Conservation (phyloP, 1,139 yeast species). For the Pneumocystis wakefieldiae region DNA sequence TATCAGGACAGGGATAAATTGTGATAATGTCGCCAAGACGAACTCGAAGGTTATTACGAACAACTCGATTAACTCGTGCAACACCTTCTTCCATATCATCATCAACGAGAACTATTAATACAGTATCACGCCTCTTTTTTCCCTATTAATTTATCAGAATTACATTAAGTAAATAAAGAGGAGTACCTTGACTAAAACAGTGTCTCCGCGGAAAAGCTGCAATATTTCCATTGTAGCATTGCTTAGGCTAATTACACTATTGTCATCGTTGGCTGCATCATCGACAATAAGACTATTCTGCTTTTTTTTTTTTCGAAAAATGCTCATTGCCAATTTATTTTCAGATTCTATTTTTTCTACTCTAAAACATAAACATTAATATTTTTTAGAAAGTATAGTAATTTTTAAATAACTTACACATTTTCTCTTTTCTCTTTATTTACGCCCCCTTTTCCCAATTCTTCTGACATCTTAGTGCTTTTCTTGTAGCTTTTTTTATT, state of each 20-base stretch:
- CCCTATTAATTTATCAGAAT: conserved; percentile 29
- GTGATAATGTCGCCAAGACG: conserved; percentile 86
- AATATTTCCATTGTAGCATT: conserved; percentile 90
- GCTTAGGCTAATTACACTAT: conserved; percentile 87
- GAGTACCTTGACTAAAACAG: conserved; percentile 61
- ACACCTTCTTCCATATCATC: conserved; percentile 95
- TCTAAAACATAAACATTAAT: not conserved
- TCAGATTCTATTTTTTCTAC: not conserved
- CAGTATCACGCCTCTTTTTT: conserved; percentile 95
- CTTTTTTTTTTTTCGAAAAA: conserved; percentile 93
- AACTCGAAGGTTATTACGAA: conserved; percentile 85
- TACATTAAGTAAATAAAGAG: not conserved
- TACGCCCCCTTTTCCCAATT: not conserved
- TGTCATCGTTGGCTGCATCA: conserved; percentile 94
- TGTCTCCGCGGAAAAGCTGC: conserved; percentile 94
- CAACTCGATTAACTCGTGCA: conserved; percentile 87
- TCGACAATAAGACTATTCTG: conserved; percentile 83
- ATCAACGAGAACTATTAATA: conserved; percentile 75
- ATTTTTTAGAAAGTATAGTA: not conserved
- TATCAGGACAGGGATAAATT: conserved; percentile 92
- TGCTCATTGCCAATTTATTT: conserved; percentile 59
- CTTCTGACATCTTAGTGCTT: not conserved
- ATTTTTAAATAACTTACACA: not conserved
- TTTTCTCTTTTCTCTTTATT: not conserved
- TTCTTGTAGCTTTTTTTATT: not conserved